Base-by-base conservation (phyloP, 352 stramenopile species). In the Phytophthora podocarpi region DNA sequence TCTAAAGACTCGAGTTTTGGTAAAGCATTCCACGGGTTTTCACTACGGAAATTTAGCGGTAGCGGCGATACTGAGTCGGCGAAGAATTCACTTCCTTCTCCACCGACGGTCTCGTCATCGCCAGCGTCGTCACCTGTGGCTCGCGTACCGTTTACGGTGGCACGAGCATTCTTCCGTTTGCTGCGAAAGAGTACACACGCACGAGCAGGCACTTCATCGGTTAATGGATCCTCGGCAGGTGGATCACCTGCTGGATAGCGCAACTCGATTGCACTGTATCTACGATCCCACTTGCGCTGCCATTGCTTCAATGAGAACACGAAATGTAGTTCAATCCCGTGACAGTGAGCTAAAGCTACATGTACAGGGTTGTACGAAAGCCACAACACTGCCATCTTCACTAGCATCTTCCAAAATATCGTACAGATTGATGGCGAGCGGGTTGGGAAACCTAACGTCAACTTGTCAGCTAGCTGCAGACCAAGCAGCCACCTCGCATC, bases 81-180 rank as follows among this genome's bases (percentile, higher is more conserved):
- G 4, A 64, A 74, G 5, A 67, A 65, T 18, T 45, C 20, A 9
- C 34, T 65, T 52, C 51, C 64, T 23, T 71, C 66, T 5, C 57
- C 65, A 54, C 43, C 62, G 5, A 65, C 51, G 10, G 46, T 50
- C 12, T 64, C 59, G 12, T 59, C 73, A 5, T 71, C 65, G 1
- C 35, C 69, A 51, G 50, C 50, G 4, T 65, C 48, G 3, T 74
- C 72, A 18, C 60, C 59, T 10, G 53, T 73, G 1, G 61, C 63
- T 40, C 73, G 62, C 32, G 80, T 91, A 7, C 76, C 84, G 3
- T 87, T 89, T 60, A 80, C 80, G 6, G 80, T 86, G 16, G 82
- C 80, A 11, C 79, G 72, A 49, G 75, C 80, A 6, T 93, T 93
- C 53, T 93, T 93, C 37, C 75, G 76, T 1, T 70, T 87, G 26